Base-by-base conservation (phyloP, 2,329 filamentous ascomycete genomes). In the Aspergillus eucalypticola region DNA sequence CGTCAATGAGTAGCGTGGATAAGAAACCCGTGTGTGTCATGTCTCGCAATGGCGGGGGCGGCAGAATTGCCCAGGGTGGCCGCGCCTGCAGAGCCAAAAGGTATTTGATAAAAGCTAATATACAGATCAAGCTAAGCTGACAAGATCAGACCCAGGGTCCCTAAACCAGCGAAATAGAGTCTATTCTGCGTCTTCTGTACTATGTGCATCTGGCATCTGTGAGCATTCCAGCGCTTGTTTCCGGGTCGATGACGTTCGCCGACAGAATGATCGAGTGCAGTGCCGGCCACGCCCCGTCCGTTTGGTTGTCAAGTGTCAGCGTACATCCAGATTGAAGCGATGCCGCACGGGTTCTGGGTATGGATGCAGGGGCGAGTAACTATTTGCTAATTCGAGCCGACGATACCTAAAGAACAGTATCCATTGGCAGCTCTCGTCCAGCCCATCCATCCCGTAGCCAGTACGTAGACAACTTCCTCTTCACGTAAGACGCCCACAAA, bases 1-100 rank as follows among this genome's bases (percentile, higher is more conserved):
- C 92, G 1, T 96, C 92, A 3, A 96, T 98, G 91, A 86, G 89
- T 39, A 90, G 89, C 1, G 84, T 86, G 25, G 93, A 98, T 66
- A 82, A 80, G 50, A 85, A 86, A 56, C 91, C 95, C 0, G 80
- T 86, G 35, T 95, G 90, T 66, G 90, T 94, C 60, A 97, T 99
- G 92, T 96, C 92, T 62, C 88, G 95, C 54, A 88, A 82, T 67
- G 81, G 73, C 49, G 81, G 82, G 46, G 78, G 78, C 59, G 83
- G 83, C 1, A 76, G 75, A 29, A 79, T 86, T 50, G 83, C 83
- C 19, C 82, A 79, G 64, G 79, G 79, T 56, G 79, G 78, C 48
- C 69, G 72, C 44, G 71, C 67, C 56, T 73, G 69, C 41, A 72
- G 69, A 55, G 60, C 57, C 17, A 71, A 59, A 27, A 67, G 66